phyloP scores from a whole-genome alignment of 192 early-diverging fungal genomes.

The Gonapodya sp. region DNA sequence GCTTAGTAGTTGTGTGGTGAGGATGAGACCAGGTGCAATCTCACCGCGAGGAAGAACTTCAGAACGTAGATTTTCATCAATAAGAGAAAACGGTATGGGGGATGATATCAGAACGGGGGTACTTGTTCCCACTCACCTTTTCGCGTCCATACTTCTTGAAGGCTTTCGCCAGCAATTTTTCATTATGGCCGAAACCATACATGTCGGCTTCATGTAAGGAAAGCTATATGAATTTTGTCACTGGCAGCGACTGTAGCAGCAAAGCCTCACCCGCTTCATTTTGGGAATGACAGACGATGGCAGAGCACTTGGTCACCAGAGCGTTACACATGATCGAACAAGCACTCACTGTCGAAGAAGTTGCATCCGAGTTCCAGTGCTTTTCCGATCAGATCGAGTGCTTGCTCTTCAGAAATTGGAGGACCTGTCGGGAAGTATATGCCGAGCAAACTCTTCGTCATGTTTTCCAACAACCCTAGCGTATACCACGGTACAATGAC shows the following conservation, averaged over 20 bases:
- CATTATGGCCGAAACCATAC: neutral
- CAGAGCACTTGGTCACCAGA: neutral
- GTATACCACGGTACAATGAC: no score
- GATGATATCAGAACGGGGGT: neutral
- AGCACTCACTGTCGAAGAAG: neutral
- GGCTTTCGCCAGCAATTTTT: neutral
- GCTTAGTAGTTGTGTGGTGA: neutral
- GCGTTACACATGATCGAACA: neutral
- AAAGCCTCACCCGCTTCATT: neutral
- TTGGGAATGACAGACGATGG: neutral
- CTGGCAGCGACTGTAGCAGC: neutral
- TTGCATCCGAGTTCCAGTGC: neutral
- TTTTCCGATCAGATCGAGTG: neutral
- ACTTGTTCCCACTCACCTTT: neutral
- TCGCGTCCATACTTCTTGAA: slow-evolving; percentile 10
- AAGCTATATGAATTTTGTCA: neutral
- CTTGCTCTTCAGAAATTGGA: neutral
- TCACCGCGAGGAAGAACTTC: slow-evolving; percentile 3
- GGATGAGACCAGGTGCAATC: neutral
- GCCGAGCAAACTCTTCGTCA: no score
- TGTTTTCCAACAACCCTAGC: no score
- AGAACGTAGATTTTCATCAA: neutral
- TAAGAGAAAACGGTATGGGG: neutral
- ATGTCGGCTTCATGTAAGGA: neutral
- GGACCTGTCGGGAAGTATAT: neutral